Base-by-base conservation (phyloP, 768 basidiomycete species). In the Phanerodontia chrysosporium region DNA sequence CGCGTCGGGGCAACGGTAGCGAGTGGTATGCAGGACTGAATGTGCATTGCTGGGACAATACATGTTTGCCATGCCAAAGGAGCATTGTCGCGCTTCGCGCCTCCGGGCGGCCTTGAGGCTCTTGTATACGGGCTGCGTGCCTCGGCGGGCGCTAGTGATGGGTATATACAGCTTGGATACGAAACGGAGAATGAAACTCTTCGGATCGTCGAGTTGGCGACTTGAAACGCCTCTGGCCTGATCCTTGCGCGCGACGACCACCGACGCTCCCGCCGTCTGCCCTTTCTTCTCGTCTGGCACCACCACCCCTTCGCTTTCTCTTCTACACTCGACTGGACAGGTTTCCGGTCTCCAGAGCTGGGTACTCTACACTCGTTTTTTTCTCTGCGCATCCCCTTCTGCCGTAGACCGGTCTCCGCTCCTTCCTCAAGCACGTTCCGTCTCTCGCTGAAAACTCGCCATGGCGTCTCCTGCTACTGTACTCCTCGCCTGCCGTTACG, bases 401-500 rank as follows among this genome's bases (percentile, higher is more conserved):
- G 62, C 67, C 68, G 73, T 74, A 68, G 74, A 72, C 62, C 67
- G 74, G 72, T 71, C 61, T 64, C 58, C 56, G 59, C 63, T 59
- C 69, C 54, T 65, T 65, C 65, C 56, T 62, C 65, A 18, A 28
- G 3, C 59, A 45, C 58, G 60, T 57, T 60, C 51, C 58, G 60
- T 45, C 51, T 27, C 62, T 67, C 62, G 61, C 28, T 58, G 75
- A 76, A 74, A 16, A 28, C 71, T 69, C 45, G 66, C 60, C 70
- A 55, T 61, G 51, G 60, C 66, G 60, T 58, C 63, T 83, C 52
- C 83, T 80, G 71, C 70, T 62, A 75, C 71, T 64, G 62, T 75
- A 58, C 73, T 88, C 64, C 74, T 79, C 65, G 69, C 75, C 53
- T 73, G 78, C 64, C 84, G 88, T 54, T 88, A 82, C 71, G 58